Conservation (phyloP, 148 eudicot species). For the Diospyros kaki region DNA sequence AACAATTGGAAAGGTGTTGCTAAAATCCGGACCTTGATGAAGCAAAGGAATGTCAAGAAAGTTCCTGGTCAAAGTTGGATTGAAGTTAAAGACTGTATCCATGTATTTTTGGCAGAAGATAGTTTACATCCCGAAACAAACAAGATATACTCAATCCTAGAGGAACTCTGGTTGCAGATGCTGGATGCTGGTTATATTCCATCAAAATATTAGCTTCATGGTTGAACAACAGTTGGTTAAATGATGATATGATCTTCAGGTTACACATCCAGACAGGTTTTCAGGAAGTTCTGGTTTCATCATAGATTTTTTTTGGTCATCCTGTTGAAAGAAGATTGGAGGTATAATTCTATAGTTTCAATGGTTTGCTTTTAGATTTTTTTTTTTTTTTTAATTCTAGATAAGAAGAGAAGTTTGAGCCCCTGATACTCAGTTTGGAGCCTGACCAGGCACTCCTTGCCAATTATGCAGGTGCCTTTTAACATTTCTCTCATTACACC, state of each 20-base stretch:
- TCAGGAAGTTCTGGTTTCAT: background rate
- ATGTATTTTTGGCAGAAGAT: constrained; percentile 35
- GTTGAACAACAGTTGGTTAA: background rate
- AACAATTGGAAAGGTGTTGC: constrained; percentile 37
- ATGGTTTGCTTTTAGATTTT: background rate
- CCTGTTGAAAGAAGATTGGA: background rate
- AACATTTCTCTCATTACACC: too few relatives aligned
- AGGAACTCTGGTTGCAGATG: constrained; percentile 29
- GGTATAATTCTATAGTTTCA: background rate
- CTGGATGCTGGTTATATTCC: constrained; percentile 22
- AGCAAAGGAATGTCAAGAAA: constrained; percentile 34
- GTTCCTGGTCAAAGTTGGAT: constrained; percentile 43
- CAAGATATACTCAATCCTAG: constrained; percentile 20
- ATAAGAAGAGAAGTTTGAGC: background rate
- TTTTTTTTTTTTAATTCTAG: too few relatives aligned
- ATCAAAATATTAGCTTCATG: constrained; percentile 12
- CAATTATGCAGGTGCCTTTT: background rate
- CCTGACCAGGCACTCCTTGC: background rate
- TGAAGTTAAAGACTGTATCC: constrained; percentile 30
- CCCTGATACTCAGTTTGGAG: background rate
- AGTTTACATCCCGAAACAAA: constrained; percentile 28
- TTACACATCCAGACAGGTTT: constrained; percentile 1
- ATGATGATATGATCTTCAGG: background rate
- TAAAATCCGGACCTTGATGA: constrained; percentile 33
- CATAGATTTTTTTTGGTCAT: background rate